These are phyloP conservation scores for Aureobasidium melanogenum DNA, from an alignment of 2,329 filamentous ascomycete species.

Conservation along the genomic window DNA sequence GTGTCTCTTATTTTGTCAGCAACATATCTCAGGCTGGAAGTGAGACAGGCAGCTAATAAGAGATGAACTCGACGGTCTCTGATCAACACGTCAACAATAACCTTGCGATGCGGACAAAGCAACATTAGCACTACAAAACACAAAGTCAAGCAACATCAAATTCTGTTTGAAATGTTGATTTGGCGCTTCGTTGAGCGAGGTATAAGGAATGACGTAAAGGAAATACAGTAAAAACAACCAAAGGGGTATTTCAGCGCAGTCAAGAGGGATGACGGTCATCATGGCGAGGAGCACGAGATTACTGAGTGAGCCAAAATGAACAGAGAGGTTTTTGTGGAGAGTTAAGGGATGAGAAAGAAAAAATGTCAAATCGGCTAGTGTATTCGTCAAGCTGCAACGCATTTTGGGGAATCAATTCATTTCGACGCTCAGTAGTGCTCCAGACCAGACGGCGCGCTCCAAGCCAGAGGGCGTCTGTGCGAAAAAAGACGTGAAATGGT, in stretches of 20 bases:
- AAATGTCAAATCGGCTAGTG: conserved; percentile 13
- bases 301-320: conserved; percentile 2
- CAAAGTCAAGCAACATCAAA: neutral
- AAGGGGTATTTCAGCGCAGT: conserved; percentile 12
- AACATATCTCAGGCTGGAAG: neutral
- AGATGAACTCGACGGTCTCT: neutral
- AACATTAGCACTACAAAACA: neutral
- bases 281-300: neutral
- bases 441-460: conserved; percentile 10
- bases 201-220: conserved; percentile 8
- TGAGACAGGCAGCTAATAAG: no score
- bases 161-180: neutral
- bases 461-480: conserved; percentile 12
- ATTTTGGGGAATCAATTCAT: conserved; percentile 16
- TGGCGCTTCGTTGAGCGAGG: neutral
- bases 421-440: conserved; percentile 14
- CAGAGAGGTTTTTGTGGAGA: neutral
- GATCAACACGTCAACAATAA: neutral
- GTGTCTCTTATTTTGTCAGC: neutral
- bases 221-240: conserved; percentile 9
- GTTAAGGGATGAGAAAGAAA: neutral
- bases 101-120: neutral
- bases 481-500: conserved; percentile 13
- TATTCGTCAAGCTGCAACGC: conserved; percentile 15
- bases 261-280: neutral